Conservation (phyloP, 2,329 filamentous ascomycete species). For the Sclerotinia minor region DNA sequence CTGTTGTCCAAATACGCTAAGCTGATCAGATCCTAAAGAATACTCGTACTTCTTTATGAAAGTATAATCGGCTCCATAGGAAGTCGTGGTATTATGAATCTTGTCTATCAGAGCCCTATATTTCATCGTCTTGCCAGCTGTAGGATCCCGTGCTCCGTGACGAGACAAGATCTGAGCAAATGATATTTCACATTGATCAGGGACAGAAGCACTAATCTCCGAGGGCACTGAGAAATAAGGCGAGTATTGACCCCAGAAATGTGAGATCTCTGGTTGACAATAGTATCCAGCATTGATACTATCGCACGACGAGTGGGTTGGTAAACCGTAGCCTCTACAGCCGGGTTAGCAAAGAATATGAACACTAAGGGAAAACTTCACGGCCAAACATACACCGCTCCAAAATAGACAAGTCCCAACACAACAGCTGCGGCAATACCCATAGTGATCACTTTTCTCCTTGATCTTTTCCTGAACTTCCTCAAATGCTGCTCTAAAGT, state of each 20-base stretch:
- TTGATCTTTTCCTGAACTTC: constrained; percentile 30
- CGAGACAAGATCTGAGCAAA: constrained; percentile 81
- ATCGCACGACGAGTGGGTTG: constrained; percentile 36
- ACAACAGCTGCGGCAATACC: constrained; percentile 28
- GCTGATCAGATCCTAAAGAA: constrained; percentile 65
- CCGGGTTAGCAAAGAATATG: constrained; percentile 23
- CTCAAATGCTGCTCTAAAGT: constrained; percentile 31
- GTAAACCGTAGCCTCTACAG: constrained; percentile 28
- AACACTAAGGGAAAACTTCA: background rate
- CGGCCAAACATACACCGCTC: constrained; percentile 31
- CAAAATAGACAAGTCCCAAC: constrained; percentile 34
- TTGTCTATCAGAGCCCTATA: constrained; percentile 66
- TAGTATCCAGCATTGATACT: constrained; percentile 38
- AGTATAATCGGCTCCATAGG: constrained; percentile 62
- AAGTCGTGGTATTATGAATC: constrained; percentile 58
- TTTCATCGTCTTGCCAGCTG: constrained; percentile 59
- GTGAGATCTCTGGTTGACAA: constrained; percentile 41
- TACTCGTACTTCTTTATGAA: constrained; percentile 76
- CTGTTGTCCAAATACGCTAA: constrained; percentile 67
- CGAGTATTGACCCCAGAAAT: constrained; percentile 80
- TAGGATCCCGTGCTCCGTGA: constrained; percentile 83
- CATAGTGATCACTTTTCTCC: constrained; percentile 28
- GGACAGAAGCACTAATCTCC: constrained; percentile 59
- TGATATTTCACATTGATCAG: constrained; percentile 68
- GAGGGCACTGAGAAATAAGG: constrained; percentile 78